Base-by-base conservation (phyloP, 2,329 filamentous ascomycete genomes). In the Trichoderma endophyticum region DNA sequence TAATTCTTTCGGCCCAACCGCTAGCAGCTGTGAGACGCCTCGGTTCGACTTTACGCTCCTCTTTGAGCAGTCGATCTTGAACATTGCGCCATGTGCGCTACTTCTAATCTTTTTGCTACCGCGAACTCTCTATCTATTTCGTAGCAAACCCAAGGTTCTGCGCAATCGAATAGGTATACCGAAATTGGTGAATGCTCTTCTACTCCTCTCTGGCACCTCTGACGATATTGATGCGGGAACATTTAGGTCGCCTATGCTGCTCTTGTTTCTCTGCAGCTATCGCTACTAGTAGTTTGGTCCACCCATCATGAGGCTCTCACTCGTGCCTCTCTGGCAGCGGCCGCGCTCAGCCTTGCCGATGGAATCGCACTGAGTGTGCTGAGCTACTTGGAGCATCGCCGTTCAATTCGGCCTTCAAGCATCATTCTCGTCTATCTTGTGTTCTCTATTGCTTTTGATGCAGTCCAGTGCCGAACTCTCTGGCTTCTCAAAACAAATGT, bases 391-490 rank as follows among this genome's bases (percentile, higher is more conserved):
- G 77, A 75, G 76, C 3, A 54, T 80, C 18, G 74, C 72, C 75
- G 77, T 4, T 77, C 78, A 30, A 73, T 80, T 9, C 74, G 77
- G 12, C 81, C 81, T 1, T 82, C 80, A 1, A 73, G 77, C 4
- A 64, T 80, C 7, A 71, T 82, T 32, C 75, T 72, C 69, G 64
- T 70, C 4, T 82, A 79, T 69, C 74, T 82, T 3, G 73, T 81
- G 61, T 71, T 75, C 57, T 79, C 78, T 2, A 56, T 79, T 6
- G 34, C 81, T 15, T 77, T 80, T 26, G 80, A 82, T 60, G 63
- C 77, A 43, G 77, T 78, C 1, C 76, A 76, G 32, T 75, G 74
- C 1, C 74, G 80, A 21, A 82, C 79, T 0, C 73, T 81, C 4
- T 81, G 79, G 78, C 74, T 82, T 2, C 75, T 78, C 18, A 69